Evolutionary conservation across 2,329 filamentous ascomycete genomes (phyloP).

Genomic region (Thelonectria olida): DNA sequence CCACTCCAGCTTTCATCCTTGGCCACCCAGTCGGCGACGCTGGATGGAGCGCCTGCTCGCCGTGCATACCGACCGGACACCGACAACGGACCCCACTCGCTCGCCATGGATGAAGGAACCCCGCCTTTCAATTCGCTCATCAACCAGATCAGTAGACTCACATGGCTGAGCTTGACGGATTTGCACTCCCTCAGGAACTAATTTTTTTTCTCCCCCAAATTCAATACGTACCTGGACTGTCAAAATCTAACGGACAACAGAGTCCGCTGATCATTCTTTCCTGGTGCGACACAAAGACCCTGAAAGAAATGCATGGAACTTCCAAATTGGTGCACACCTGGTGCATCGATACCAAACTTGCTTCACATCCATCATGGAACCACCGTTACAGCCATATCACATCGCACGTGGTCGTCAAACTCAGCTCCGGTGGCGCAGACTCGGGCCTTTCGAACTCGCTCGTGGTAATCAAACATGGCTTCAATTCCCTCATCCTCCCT

Average conservation of each 20-base stretch:
- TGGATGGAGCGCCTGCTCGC: constrained; percentile 3
- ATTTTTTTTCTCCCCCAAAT: no score
- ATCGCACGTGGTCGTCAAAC: constrained; percentile 2
- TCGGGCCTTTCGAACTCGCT: not conserved
- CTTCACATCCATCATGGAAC: not conserved
- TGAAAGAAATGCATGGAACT: not conserved
- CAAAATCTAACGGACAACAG: not conserved
- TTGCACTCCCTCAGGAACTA: not conserved
- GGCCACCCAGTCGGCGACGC: not conserved
- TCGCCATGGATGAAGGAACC: constrained; percentile 1
- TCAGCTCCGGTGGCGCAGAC: not conserved
- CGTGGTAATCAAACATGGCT: not conserved
- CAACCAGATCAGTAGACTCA: no score
- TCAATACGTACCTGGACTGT: not conserved
- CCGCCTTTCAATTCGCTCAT: not conserved
- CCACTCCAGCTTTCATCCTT: not conserved
- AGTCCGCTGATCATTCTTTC: not conserved
- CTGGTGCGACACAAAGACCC: not conserved
- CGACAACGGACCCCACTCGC: constrained; percentile 16
- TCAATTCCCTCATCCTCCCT: not conserved
- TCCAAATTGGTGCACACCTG: not conserved
- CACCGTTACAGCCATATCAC: not conserved
- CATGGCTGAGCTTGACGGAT: no score
- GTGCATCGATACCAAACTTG: not conserved
- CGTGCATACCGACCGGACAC: constrained; percentile 17